Evolutionary conservation across 352 stramenopile species (phyloP).

Genomic region (Pythium volutum): DNA sequence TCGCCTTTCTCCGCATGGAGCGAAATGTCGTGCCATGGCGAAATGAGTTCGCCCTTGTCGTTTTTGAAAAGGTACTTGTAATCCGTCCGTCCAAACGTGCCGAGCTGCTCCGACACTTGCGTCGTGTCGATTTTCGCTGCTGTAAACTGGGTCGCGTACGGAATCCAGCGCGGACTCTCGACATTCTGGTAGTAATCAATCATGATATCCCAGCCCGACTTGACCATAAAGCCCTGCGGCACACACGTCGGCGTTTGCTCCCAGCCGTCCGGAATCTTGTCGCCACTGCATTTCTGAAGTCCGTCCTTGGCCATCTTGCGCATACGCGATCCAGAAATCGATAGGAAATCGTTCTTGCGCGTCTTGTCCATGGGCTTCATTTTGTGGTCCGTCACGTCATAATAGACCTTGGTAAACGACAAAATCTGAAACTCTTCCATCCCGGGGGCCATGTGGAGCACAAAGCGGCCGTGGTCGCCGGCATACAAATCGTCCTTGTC

Average conservation of each 20-base stretch:
- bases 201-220: conserved; percentile 97
- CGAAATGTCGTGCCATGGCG: conserved; percentile 97
- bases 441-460: conserved; percentile 95
- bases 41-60: conserved; percentile 77
- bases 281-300: conserved; percentile 86
- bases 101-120: conserved; percentile 49
- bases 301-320: conserved; percentile 93
- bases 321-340: conserved; percentile 98
- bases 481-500: conserved; percentile 96
- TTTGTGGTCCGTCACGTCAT: conserved; percentile 96
- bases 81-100: conserved; percentile 66
- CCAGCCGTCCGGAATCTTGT: conserved; percentile 67
- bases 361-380: conserved; percentile 96
- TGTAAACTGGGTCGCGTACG: conserved; percentile 72
- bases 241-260: conserved; percentile 90
- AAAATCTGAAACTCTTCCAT: conserved; percentile 95
- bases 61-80: conserved; percentile 80
- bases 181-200: conserved; percentile 98
- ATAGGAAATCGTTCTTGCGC: conserved; percentile 96
- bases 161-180: conserved; percentile 80
- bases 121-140: conserved; percentile 41
- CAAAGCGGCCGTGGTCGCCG: conserved; percentile 96
- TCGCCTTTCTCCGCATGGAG: conserved; percentile 72
- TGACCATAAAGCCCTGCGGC: conserved; percentile 98
- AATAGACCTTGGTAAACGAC: conserved; percentile 97